Conservation (phyloP, 1,284 basidiomycete species). For the Exobasidium cylindrosporum region DNA sequence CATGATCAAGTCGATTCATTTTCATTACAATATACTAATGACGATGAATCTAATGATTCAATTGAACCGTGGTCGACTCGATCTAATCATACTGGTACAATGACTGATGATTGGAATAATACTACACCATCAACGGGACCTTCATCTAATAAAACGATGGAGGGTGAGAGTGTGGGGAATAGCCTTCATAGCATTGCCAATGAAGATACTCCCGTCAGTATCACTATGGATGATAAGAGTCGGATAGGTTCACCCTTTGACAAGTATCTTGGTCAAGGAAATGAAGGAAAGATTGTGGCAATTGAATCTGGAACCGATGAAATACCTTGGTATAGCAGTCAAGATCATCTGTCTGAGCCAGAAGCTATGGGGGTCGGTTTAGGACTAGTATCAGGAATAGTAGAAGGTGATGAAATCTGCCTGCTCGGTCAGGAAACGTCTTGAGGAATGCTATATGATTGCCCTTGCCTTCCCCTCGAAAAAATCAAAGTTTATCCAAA, state of each 20-base stretch:
- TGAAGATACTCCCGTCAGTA: not conserved
- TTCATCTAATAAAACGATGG: not conserved
- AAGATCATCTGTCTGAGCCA: not conserved
- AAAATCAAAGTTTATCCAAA: no score
- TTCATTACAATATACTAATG: not conserved
- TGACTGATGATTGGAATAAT: not conserved
- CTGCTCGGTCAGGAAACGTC: not conserved
- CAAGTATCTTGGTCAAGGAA: not conserved
- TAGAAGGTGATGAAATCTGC: not conserved
- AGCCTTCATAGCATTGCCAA: not conserved
- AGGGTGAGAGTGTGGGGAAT: not conserved
- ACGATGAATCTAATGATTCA: constrained; percentile 3
- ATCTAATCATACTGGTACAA: no score
- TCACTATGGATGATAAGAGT: not conserved
- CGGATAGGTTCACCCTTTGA: not conserved
- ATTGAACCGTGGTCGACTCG: constrained; percentile 1
- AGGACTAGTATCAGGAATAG: no score
- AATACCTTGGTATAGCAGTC: not conserved
- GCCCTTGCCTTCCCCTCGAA: no score
- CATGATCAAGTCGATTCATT: not conserved
- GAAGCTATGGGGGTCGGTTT: not conserved
- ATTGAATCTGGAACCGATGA: not conserved
- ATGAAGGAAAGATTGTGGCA: not conserved
- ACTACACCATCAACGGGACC: not conserved
- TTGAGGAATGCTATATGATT: no score